These are phyloP conservation scores for Coix lacrymajobi DNA, from an alignment of 176 grass and related monocot species.

Conservation along the genomic window DNA sequence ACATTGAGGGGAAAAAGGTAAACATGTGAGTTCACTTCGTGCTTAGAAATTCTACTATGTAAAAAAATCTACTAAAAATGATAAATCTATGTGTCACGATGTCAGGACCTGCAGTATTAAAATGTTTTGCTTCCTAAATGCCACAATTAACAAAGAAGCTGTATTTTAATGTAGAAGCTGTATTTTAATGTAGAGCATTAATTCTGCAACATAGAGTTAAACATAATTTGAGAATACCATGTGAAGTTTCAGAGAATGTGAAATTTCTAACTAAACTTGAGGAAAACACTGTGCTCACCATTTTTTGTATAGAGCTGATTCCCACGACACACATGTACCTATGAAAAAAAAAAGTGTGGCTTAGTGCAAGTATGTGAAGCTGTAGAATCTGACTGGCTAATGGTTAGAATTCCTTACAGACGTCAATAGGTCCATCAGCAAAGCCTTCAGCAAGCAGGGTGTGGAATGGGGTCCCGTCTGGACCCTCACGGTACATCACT, in stretches of 20 bases:
- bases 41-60: not conserved
- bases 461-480: constrained; percentile 81
- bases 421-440: constrained; percentile 91
- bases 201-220: not conserved
- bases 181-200: not conserved
- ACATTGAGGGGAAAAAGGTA: not conserved
- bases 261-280: not conserved
- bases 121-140: not conserved
- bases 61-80: not conserved
- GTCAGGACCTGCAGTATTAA: not conserved
- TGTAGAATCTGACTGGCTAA: not conserved
- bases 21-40: not conserved
- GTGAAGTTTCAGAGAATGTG: not conserved
- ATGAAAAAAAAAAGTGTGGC: constrained; percentile 12
- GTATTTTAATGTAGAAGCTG: not conserved
- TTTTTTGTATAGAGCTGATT: constrained; percentile 76
- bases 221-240: constrained; percentile 1
- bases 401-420: constrained; percentile 62
- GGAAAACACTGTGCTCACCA: constrained; percentile 50
- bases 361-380: constrained; percentile 4
- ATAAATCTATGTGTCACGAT: not conserved
- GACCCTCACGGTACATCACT: constrained; percentile 85
- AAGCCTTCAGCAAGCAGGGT: constrained; percentile 81
- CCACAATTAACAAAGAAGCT: not conserved
- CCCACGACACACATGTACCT: constrained; percentile 96